Evolutionary conservation across 768 basidiomycete genomes (phyloP).

Genomic region (Auricularia sp.): DNA sequence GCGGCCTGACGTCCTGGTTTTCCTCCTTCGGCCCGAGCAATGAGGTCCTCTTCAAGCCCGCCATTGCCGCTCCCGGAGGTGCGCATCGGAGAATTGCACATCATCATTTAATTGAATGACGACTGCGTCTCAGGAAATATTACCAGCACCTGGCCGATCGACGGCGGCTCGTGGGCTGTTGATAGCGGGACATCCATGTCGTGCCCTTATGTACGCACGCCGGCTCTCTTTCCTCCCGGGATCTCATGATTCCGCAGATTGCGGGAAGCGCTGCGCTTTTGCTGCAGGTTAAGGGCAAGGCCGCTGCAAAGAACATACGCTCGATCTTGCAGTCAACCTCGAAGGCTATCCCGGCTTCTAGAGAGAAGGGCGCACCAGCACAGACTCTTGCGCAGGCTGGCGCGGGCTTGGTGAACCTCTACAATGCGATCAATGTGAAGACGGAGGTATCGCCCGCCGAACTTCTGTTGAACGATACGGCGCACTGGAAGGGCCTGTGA

Average conservation of each 20-base stretch:
- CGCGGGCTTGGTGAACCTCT: conserved; percentile 47
- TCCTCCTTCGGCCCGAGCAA: conserved; percentile 47
- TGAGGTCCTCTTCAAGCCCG: conserved; percentile 34
- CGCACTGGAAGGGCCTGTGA: conserved; percentile 29
- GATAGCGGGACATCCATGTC: too few relatives aligned
- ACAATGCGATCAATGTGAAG: conserved; percentile 42
- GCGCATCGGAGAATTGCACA: too few relatives aligned
- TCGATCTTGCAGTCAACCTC: conserved; percentile 42
- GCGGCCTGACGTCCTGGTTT: conserved; percentile 49
- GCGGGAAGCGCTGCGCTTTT: conserved; percentile 36
- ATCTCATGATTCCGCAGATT: conserved; percentile 34
- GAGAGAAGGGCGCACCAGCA: conserved; percentile 38
- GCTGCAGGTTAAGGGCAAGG: conserved; percentile 29
- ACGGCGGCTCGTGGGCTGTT: too few relatives aligned
- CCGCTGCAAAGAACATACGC: conserved; percentile 24
- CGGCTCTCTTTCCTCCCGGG: neutral
- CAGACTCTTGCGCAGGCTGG: conserved; percentile 46
- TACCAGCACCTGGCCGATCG: conserved; percentile 34
- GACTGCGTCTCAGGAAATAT: conserved; percentile 12
- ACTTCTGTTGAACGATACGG: conserved; percentile 55
- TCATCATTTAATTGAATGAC: too few relatives aligned
- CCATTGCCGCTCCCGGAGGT: neutral
- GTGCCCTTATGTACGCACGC: too few relatives aligned
- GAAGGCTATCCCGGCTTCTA: conserved; percentile 30
- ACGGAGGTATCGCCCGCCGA: conserved; percentile 46